phyloP scores from a whole-genome alignment of 179 eudicot genomes.

The Heliamphora pulchella region DNA sequence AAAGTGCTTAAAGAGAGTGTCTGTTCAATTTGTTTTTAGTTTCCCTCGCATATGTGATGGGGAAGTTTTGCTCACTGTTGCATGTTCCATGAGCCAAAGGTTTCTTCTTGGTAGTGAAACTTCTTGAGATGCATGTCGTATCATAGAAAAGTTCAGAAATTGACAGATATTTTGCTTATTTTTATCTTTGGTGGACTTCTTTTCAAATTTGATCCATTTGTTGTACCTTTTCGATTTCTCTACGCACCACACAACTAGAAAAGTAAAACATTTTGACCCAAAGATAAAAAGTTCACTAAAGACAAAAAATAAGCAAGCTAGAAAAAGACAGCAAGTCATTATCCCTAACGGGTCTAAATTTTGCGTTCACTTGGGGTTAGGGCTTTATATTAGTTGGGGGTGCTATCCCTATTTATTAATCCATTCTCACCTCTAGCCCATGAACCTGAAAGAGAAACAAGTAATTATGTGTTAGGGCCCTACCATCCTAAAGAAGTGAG shows the following conservation, averaged over 20 bases:
- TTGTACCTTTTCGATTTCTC: too few relatives aligned
- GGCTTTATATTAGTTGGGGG: neutral
- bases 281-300: too few relatives aligned
- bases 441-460: neutral
- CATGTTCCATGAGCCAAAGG: neutral
- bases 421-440: neutral
- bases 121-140: neutral
- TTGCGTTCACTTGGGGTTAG: neutral
- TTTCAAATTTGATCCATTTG: too few relatives aligned
- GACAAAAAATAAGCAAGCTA: too few relatives aligned
- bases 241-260: too few relatives aligned
- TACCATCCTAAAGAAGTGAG: neutral
- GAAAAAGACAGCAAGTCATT: too few relatives aligned
- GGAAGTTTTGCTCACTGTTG: neutral
- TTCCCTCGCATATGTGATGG: neutral
- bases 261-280: too few relatives aligned
- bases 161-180: neutral
- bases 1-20: neutral
- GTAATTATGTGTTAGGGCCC: neutral
- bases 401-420: neutral
- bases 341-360: neutral
- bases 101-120: neutral
- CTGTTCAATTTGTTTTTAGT: neutral
- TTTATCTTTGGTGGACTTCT: too few relatives aligned
- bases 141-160: neutral